Evolutionary conservation across 495 filamentous ascomycete genomes (phyloP), one percentile per base, ranked within the genome.

Genomic region (Letharia lupina): DNA sequence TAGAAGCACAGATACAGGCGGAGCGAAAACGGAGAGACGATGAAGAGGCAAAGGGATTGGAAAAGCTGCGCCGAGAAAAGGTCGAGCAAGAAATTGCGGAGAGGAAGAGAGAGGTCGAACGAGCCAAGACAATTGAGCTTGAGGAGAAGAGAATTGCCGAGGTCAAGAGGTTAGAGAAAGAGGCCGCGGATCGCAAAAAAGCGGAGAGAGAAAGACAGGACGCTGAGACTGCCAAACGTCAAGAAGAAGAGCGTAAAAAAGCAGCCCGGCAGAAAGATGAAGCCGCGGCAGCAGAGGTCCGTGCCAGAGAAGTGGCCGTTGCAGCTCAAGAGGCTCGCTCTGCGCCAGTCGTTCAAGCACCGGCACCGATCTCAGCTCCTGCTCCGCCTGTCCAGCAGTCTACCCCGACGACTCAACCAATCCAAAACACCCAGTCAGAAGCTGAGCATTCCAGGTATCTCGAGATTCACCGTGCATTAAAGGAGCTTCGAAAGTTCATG

Each of bases 391-490:
- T 42, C 42, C 23, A 40, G 39, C 64, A 67, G 42, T 7, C 63
- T 48, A 15, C 54, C 35, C 64, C n/a, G 70, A 63, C 12, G 60
- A 68, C 10, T 20, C 67, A 35, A 58, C 28, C 73, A 33, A 41
- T 18, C 13, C 60, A 20, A 15, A 71, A 73, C 8, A 39, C 77
- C 11, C 70, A 79, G 16, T 74, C 78, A 42, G 70, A 84, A 60
- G 74, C 71, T 6, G 67, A 74, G n/a, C 84, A 88, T 16, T 74
- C 83, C 60, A 80, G 81, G 39, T 91, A 91, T 73, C 72, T 88
- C 2, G 79, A 84, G 50, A 81, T 97, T 3, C 91, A 95, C 73
- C 73, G 84, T 64, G 81, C 82, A 23, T 77, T 96, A 33, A 97
- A 97, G 73, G 75, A 81, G 15, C 75, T 96, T 63, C 83, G 92